These are phyloP conservation scores for Buxus sempervirens DNA, from an alignment of 164 flowering plant genomes.

Conservation along the genomic window DNA sequence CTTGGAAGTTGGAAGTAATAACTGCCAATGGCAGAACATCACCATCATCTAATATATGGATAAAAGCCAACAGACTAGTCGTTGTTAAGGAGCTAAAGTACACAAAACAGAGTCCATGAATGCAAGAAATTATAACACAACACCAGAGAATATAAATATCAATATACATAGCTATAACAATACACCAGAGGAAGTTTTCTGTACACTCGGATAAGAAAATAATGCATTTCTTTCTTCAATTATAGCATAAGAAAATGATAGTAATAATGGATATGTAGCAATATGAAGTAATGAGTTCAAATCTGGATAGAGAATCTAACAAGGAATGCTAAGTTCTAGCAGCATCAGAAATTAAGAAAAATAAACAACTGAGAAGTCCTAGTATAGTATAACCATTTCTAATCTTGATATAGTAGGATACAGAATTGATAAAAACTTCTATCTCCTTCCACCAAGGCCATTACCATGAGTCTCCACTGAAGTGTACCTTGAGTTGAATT, in stretches of 20 bases:
- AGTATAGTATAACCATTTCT: background rate
- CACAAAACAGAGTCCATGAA: background rate
- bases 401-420: conserved; percentile 39
- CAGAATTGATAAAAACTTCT: conserved; percentile 25
- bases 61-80: conserved; percentile 22
- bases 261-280: background rate
- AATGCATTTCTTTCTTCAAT: too few species aligned
- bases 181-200: too few species aligned
- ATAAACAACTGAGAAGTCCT: background rate
- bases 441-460: conserved; percentile 34
- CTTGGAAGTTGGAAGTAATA: conserved; percentile 14
- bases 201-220: too few species aligned
- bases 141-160: background rate
- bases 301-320: background rate
- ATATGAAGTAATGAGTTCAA: background rate
- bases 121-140: background rate
- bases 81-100: conserved; percentile 36
- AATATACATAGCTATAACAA: background rate
- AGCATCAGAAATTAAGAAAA: background rate
- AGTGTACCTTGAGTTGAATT: conserved; percentile 32
- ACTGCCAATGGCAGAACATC: conserved; percentile 20
- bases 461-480: conserved; percentile 35
- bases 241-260: too few species aligned
- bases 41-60: conserved; percentile 20
- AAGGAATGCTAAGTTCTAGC: background rate